Conservation (phyloP, 176 grass and related monocot genomes). For the Paspalum notatum region DNA sequence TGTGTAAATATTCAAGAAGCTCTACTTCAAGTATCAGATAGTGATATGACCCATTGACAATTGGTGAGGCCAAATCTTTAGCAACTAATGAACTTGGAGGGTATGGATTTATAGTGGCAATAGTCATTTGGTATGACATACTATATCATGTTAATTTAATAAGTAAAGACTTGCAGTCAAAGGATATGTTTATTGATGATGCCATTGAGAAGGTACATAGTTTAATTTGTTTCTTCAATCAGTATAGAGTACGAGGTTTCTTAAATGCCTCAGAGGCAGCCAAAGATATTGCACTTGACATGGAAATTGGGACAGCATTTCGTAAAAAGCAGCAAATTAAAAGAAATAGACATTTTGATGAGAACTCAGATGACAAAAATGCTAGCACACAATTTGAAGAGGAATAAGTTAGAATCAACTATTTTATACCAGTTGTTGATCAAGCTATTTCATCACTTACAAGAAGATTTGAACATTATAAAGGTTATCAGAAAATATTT, state of each 20-base stretch:
- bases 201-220: neutral
- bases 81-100: neutral
- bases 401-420: neutral
- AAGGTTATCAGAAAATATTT: neutral
- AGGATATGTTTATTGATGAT: neutral
- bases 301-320: neutral
- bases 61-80: neutral
- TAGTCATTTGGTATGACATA: neutral
- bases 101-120: neutral
- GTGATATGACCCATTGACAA: neutral
- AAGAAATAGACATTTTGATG: slow-evolving; percentile 7
- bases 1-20: neutral
- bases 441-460: neutral
- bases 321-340: neutral
- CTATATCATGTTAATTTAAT: neutral
- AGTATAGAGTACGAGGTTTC: neutral
- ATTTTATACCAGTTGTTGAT: neutral
- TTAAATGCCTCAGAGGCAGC: neutral
- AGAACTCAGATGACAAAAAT: neutral
- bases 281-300: neutral
- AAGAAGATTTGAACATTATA: neutral
- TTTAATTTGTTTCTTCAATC: neutral
- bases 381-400: neutral
- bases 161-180: neutral
- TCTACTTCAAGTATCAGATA: neutral